Percentiles rank a stretch among this genome's conserved stretches.
These are phyloP conservation scores for Plasmodium berghei DNA, from an alignment of 169 alveolate genomes.

Conservation along the genomic window DNA sequence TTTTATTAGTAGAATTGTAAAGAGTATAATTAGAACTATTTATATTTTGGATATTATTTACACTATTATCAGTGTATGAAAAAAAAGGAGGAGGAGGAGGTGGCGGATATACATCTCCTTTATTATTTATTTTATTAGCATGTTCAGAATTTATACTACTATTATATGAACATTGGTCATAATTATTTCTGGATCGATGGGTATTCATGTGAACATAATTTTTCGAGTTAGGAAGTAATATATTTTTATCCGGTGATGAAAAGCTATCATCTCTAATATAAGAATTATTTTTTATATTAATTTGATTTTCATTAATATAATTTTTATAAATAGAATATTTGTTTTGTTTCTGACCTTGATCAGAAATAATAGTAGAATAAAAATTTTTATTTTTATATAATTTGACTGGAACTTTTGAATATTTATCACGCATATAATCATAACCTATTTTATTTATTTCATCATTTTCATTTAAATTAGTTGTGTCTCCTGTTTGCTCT, in stretches of 20 bases:
- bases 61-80: no score
- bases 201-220: not conserved
- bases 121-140: no score
- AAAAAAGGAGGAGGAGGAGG: no score
- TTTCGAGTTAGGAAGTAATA: not conserved
- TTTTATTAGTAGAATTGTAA: no score
- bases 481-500: not conserved
- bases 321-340: no score
- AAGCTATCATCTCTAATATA: not conserved
- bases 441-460: not conserved
- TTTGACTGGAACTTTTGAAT: constrained; percentile 20
- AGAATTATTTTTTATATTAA: not conserved
- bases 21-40: no score
- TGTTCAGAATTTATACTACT: not conserved
- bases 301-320: no score
- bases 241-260: not conserved
- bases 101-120: no score
- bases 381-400: constrained; percentile 49
- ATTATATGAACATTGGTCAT: not conserved
- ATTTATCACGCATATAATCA: not conserved
- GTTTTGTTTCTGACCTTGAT: no score
- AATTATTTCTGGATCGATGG: not conserved
- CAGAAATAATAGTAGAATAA: not conserved
- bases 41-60: no score
- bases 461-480: not conserved